Evolutionary conservation across 805 yeast genomes (phyloP).

Genomic region (Yamadazyma phyllophila): DNA sequence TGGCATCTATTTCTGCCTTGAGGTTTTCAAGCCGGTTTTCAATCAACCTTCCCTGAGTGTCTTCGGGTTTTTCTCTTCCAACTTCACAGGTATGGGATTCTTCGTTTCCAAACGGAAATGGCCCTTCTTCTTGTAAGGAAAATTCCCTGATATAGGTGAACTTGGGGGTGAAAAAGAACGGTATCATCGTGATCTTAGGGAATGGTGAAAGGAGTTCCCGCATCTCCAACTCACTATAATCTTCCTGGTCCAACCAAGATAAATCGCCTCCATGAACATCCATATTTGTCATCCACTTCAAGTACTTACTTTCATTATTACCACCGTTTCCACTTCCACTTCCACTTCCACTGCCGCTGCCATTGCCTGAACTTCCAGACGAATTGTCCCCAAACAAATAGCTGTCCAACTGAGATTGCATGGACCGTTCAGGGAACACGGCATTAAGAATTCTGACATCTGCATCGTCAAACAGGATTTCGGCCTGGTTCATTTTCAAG

Average conservation of each 20-base stretch:
- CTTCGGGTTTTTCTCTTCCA: slow-evolving; percentile 52
- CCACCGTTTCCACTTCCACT: neutral
- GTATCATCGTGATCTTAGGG: slow-evolving; percentile 45
- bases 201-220: slow-evolving; percentile 37
- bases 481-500: slow-evolving; percentile 64
- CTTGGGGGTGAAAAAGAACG: slow-evolving; percentile 53
- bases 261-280: slow-evolving; percentile 28
- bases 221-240: slow-evolving; percentile 67
- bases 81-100: slow-evolving; percentile 65
- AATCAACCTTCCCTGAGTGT: slow-evolving; percentile 50
- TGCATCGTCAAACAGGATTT: slow-evolving; percentile 63
- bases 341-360: slow-evolving; percentile 1
- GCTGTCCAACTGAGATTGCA: slow-evolving; percentile 19
- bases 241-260: slow-evolving; percentile 74
- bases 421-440: slow-evolving; percentile 54
- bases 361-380: slow-evolving; percentile 11
- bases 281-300: slow-evolving; percentile 22
- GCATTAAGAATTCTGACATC: slow-evolving; percentile 71
- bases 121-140: slow-evolving; percentile 40
- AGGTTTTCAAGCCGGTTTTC: slow-evolving; percentile 16
- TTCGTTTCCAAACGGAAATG: slow-evolving; percentile 60
- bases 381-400: slow-evolving; percentile 7
- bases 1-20: slow-evolving; percentile 26
- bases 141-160: slow-evolving; percentile 61
- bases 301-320: slow-evolving; percentile 6